Evolutionary conservation across 1,284 basidiomycete genomes (phyloP).

Genomic region (Bjerkandera adusta): DNA sequence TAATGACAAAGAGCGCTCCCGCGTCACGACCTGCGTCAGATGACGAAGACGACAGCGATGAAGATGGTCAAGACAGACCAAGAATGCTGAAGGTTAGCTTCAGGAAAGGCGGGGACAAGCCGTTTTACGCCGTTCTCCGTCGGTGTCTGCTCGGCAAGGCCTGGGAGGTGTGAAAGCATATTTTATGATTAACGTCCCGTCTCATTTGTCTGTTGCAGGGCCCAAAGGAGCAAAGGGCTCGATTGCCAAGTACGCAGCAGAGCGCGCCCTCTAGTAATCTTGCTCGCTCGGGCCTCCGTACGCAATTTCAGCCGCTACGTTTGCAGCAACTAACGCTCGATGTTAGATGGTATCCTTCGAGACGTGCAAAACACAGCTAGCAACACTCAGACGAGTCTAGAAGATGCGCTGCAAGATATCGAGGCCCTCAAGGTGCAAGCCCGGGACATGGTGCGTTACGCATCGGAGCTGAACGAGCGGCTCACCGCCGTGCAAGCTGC

Average conservation of each 20-base stretch:
- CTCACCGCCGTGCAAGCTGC: conserved; percentile 58
- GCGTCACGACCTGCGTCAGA: conserved; percentile 52
- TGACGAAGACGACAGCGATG: conserved; percentile 25
- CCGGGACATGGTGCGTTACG: conserved; percentile 89
- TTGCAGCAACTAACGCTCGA: conserved; percentile 3
- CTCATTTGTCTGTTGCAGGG: conserved; percentile 9
- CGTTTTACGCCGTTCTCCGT: conserved; percentile 82
- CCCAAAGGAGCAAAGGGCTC: background rate
- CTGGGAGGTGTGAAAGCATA: conserved; percentile 65
- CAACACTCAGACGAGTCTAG: conserved; percentile 66
- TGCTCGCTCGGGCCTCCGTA: conserved; percentile 50
- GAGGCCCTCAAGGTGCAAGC: conserved; percentile 92
- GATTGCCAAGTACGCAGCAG: background rate
- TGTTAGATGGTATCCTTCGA: conserved; percentile 75
- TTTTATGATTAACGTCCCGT: too few species aligned
- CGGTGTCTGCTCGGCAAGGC: conserved; percentile 73
- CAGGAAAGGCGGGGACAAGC: conserved; percentile 85
- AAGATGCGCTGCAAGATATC: conserved; percentile 83
- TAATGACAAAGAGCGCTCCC: conserved; percentile 55
- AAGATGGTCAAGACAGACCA: conserved; percentile 21
- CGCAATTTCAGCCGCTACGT: conserved; percentile 22
- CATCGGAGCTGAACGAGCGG: conserved; percentile 84
- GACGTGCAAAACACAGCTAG: conserved; percentile 70
- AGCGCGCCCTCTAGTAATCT: background rate
- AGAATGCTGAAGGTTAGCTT: conserved; percentile 79